Evolutionary conservation across 441 rosid species (phyloP), one percentile per base, ranked within the genome.

Genomic region (Breynia disticha): DNA sequence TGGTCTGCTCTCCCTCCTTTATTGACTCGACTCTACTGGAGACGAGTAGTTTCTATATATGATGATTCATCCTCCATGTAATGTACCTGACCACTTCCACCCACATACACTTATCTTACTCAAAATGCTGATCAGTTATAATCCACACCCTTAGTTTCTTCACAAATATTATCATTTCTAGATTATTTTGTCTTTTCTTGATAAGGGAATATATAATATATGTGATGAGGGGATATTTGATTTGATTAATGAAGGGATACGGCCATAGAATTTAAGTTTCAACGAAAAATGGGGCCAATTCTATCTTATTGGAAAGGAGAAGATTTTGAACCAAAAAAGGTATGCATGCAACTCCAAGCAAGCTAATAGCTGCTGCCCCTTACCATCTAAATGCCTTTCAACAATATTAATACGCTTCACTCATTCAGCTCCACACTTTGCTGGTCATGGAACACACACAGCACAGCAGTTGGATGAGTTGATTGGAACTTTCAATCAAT

Each of bases 181-280:
- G n/a, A n/a, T n/a, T n/a, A n/a, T n/a, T n/a, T n/a, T n/a, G n/a
- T n/a, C n/a, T n/a, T n/a, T n/a, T n/a, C n/a, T n/a, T n/a, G n/a
- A n/a, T n/a, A n/a, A n/a, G n/a, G n/a, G n/a, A n/a, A n/a, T n/a
- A n/a, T n/a, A n/a, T n/a, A n/a, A n/a, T n/a, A n/a, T n/a, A n/a
- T n/a, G n/a, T n/a, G n/a, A n/a, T n/a, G 50, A 5, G 7, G 0
- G 19, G 18, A 19, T 45, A 4, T 62, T 10, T 52, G 18, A 24
- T 19, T 54, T 37, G 42, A 24, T 52, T 5, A 16, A 41, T 16
- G 12, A 65, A 81, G 95, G 91, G 14, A 58, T 83, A 59, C 83
- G 91, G 95, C 91, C 87, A 5, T 89, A 81, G 68, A 76, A 85
- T 2, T 56, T 72, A 56, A 81, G 85, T 61, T 84, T 84, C 56